Base-by-base conservation (phyloP, 805 yeast species). In the Yamadazyma endophytica region DNA sequence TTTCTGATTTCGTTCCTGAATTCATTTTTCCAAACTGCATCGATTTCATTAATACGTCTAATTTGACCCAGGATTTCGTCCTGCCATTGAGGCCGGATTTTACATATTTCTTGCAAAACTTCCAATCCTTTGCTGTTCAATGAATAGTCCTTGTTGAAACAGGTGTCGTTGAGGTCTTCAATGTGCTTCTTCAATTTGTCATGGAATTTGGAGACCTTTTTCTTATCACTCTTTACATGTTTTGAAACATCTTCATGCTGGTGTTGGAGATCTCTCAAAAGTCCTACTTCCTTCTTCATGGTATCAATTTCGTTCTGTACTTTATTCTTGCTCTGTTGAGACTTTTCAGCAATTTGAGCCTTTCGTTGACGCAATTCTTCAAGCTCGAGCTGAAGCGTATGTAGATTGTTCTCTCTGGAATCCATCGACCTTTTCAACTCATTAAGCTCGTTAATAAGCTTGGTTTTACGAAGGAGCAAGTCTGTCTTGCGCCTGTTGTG, bases 21-120 rank as follows among this genome's bases (percentile, higher is more conserved):
- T 12, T 49, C 39, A 2, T 42, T 43, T 21, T 42, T 49, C 68
- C 70, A 65, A 9, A 51, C 45, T 9, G 34, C 31, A 21, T 64
- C 69, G 16, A 49, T 35, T 14, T 50, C 47, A 21, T 46, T 46
- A 29, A 47, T 43, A 9, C 36, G 40, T 7, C 45, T 52, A 8
- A 58, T 36, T 29, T 59, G 67, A 6, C 43, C 43, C 31, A 38
- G 28, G 13, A 64, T 42, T 13, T 60, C 63, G 9, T 38, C 40
- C 23, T 47, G 48, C 71, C 70, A 64, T 4, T 52, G 49, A 8
- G 69, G 69, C 25, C 39, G 42, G n/a, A 58, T 32, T 16, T 37
- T 36, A 25, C 46, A 46, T 3, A 64, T 43, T 21, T 49, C 43
- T 12, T 40, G 34, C 6, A 61, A 29, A 1, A 49, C 29, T 7